phyloP scores from a whole-genome alignment of 768 basidiomycete species.

The Auricularia cornea region DNA sequence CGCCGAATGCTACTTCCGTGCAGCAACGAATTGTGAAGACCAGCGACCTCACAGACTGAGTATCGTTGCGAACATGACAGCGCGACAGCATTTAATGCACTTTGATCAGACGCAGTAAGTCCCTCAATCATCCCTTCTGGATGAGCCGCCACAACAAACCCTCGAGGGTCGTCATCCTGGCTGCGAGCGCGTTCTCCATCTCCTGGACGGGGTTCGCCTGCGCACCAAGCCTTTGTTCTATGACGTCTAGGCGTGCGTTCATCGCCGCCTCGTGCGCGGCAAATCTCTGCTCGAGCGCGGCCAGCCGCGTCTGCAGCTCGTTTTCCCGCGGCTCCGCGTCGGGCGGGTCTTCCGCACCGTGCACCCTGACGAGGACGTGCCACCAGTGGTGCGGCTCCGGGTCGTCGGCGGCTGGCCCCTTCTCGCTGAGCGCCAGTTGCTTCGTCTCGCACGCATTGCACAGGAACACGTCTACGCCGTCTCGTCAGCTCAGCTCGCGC shows the following conservation, averaged over 20 bases:
- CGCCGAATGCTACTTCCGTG: too few species aligned
- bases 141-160: too few species aligned
- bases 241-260: background rate
- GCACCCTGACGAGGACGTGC: background rate
- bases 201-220: background rate
- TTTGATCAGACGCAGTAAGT: too few species aligned
- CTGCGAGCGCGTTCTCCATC: too few species aligned
- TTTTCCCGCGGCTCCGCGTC: background rate
- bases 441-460: background rate
- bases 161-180: too few species aligned
- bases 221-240: background rate
- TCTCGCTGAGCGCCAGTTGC: background rate
- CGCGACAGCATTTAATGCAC: too few species aligned
- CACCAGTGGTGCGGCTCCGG: background rate
- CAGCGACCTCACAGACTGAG: too few species aligned
- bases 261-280: background rate
- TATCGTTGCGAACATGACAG: too few species aligned
- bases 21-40: too few species aligned
- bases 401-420: background rate
- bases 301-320: background rate
- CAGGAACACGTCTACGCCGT: background rate
- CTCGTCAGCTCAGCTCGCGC: background rate
- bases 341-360: background rate
- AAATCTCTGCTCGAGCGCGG: background rate
- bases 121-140: too few species aligned